These are phyloP conservation scores for Cadophora luteo-olivacea DNA, from an alignment of 2,329 filamentous ascomycete genomes.

Conservation along the genomic window DNA sequence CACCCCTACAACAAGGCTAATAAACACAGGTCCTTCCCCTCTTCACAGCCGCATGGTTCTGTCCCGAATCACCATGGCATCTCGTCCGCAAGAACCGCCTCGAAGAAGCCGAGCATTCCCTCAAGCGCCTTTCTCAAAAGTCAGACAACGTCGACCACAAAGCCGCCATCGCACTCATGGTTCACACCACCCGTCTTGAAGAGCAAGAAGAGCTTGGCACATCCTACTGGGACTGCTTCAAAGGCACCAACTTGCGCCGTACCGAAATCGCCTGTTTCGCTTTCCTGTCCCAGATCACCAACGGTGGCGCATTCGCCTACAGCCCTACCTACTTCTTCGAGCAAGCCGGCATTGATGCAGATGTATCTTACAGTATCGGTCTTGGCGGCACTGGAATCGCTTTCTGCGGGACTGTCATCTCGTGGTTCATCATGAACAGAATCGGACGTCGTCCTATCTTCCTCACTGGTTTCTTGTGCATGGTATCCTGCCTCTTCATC, in stretches of 20 bases:
- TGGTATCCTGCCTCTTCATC: constrained; percentile 52
- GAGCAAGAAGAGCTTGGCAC: constrained; percentile 49
- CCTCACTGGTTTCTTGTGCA: constrained; percentile 53
- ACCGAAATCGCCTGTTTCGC: constrained; percentile 59
- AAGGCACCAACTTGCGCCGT: constrained; percentile 49
- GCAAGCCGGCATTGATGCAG: constrained; percentile 56
- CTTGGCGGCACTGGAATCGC: constrained; percentile 55
- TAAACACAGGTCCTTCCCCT: constrained; percentile 48
- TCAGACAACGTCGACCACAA: constrained; percentile 47
- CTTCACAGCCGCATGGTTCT: constrained; percentile 50
- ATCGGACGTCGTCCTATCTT: constrained; percentile 58
- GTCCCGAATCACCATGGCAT: constrained; percentile 57
- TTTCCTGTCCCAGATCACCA: constrained; percentile 62
- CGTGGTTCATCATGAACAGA: constrained; percentile 54
- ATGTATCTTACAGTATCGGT: constrained; percentile 58
- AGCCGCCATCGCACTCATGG: constrained; percentile 58
- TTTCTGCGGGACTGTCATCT: constrained; percentile 55
- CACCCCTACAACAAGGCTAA: neutral
- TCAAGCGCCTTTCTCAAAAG: constrained; percentile 47
- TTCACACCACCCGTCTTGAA: constrained; percentile 61
- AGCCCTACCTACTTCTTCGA: constrained; percentile 67
- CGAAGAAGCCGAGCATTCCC: constrained; percentile 50
- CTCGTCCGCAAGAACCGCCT: constrained; percentile 51
- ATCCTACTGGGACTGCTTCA: constrained; percentile 56
- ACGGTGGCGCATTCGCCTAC: constrained; percentile 67